Evolutionary conservation across 176 grass and related monocot species (phyloP).

Genomic region (Chrysopogon serrulatus): DNA sequence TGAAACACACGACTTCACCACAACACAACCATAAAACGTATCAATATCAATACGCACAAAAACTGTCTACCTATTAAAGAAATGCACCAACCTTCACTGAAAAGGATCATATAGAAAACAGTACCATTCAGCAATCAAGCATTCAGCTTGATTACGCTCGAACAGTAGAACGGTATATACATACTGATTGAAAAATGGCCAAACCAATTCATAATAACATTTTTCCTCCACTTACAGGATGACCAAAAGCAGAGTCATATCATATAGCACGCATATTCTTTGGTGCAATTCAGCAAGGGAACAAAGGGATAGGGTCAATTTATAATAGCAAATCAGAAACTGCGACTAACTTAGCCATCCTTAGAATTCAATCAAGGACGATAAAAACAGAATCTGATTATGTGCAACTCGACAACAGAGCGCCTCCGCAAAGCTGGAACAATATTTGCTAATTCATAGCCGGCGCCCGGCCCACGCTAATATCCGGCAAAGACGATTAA

Average conservation of each 20-base stretch:
- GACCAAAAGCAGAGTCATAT: background rate
- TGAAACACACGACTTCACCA: background rate
- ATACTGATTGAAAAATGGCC: background rate
- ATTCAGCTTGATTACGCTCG: background rate
- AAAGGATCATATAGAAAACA: background rate
- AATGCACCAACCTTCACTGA: background rate
- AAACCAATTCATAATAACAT: background rate
- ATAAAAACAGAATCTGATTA: background rate
- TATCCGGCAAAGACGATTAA: background rate
- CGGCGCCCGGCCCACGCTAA: background rate
- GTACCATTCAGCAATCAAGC: background rate
- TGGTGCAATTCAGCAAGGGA: background rate
- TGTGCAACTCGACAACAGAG: slow-evolving; percentile 2
- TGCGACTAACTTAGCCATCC: background rate
- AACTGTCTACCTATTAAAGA: background rate
- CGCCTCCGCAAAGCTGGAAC: background rate
- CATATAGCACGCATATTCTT: background rate
- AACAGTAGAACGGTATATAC: background rate
- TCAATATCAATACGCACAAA: background rate
- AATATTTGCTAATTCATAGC: background rate
- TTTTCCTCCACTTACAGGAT: background rate
- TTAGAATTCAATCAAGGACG: background rate
- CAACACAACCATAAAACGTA: background rate
- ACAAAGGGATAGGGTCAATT: background rate
- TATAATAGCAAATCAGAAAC: background rate